phyloP scores from a whole-genome alignment of 176 grass and related monocot species.

The Elaeis guineensis region DNA sequence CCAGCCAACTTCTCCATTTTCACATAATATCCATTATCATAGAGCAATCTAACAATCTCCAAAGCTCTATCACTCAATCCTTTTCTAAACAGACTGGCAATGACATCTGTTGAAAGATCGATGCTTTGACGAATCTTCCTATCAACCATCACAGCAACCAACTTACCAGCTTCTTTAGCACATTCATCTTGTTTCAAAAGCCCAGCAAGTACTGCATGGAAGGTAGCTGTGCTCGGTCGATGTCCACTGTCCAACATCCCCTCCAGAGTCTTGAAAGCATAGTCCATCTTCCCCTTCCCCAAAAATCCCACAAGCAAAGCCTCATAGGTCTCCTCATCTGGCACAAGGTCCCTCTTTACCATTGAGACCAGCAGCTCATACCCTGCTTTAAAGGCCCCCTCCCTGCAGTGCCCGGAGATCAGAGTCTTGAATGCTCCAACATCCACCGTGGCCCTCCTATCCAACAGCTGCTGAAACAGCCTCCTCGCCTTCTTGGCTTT shows the following conservation, averaged over 20 bases:
- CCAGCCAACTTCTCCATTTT: constrained; percentile 62
- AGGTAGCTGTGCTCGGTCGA: constrained; percentile 58
- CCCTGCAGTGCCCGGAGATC: constrained; percentile 76
- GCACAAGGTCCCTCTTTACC: constrained; percentile 62
- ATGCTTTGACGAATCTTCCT: constrained; percentile 65
- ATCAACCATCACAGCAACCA: constrained; percentile 65
- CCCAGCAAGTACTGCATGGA: constrained; percentile 60
- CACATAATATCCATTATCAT: constrained; percentile 61
- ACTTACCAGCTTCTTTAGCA: constrained; percentile 52
- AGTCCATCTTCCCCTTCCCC: constrained; percentile 42
- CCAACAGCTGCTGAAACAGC: constrained; percentile 49
- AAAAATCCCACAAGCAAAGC: constrained; percentile 55
- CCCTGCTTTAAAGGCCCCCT: constrained; percentile 47
- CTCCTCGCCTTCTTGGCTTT: constrained; percentile 71
- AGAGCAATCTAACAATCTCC: constrained; percentile 36
- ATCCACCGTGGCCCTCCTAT: constrained; percentile 55
- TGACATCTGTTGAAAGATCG: constrained; percentile 49
- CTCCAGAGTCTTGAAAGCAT: constrained; percentile 50
- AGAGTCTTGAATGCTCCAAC: constrained; percentile 60
- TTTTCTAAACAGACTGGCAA: constrained; percentile 44
- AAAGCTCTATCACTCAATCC: constrained; percentile 39
- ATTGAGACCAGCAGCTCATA: constrained; percentile 65
- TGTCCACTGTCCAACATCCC: constrained; percentile 74
- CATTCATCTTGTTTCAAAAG: constrained; percentile 53
- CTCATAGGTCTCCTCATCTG: constrained; percentile 58